Percentiles rank a stretch among this genome's conserved stretches.
Conservation (phyloP, 208 protist species). For the Trypanosomatidae sp. region DNA sequence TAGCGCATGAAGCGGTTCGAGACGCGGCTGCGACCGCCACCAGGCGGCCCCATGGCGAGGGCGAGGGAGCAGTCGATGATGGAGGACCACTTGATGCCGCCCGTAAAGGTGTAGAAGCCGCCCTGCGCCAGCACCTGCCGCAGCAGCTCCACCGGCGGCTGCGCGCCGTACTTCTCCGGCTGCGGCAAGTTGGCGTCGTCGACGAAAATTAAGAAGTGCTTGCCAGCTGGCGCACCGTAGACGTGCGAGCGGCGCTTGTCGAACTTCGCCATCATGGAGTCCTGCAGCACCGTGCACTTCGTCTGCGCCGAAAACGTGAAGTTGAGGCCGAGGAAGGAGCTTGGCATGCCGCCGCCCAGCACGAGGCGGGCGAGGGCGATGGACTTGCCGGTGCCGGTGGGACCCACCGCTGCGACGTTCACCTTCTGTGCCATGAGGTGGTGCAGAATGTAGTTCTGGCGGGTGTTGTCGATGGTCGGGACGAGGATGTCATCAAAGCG, state of each 20-base stretch:
- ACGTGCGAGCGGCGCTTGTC: conserved; percentile 93
- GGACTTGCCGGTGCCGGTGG: conserved; percentile 95
- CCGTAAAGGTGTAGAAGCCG: conserved; percentile 87
- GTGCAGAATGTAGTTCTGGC: conserved; percentile 87
- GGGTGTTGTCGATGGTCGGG: conserved; percentile 93
- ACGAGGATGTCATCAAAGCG: conserved; percentile 94
- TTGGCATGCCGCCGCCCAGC: conserved; percentile 74
- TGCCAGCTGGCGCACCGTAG: conserved; percentile 85
- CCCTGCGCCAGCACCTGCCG: conserved; percentile 92
- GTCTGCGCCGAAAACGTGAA: conserved; percentile 95
- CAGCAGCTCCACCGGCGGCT: conserved; percentile 93
- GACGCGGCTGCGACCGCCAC: conserved; percentile 94
- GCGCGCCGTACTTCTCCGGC: conserved; percentile 92
- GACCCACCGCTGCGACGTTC: conserved; percentile 88
- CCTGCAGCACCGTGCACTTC: conserved; percentile 88
- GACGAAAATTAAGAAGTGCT: conserved; percentile 93
- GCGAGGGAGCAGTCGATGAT: conserved; percentile 96
- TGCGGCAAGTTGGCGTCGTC: conserved; percentile 94
- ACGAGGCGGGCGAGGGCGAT: conserved; percentile 79
- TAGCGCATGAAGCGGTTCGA: conserved; percentile 97
- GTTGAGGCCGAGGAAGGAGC: conserved; percentile 76
- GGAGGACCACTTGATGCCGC: conserved; percentile 84
- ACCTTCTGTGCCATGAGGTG: conserved; percentile 75
- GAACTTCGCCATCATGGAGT: conserved; percentile 93
- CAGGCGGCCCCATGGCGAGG: conserved; percentile 97